Conservation (phyloP, 2,329 filamentous ascomycete genomes). For the Verticillium nonalfalfae region DNA sequence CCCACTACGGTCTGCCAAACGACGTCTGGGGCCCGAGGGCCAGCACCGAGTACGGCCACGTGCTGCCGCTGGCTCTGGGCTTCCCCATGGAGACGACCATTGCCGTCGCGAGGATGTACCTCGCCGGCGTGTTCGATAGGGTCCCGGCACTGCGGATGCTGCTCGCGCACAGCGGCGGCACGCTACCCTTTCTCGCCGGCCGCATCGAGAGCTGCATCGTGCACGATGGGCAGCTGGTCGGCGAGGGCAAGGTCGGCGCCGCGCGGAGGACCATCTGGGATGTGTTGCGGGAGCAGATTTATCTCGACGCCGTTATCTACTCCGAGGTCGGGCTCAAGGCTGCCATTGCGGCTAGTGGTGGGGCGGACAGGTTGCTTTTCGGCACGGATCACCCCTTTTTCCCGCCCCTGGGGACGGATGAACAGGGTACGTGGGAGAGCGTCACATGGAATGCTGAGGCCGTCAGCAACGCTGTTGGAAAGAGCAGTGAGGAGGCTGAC, state of each 20-base stretch:
- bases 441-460: constrained; percentile 48
- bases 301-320: constrained; percentile 83
- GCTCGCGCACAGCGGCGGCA: constrained; percentile 83
- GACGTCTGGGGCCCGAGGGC: constrained; percentile 72
- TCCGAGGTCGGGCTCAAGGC: constrained; percentile 67
- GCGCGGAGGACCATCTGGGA: constrained; percentile 46
- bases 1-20: constrained; percentile 81
- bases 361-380: constrained; percentile 68
- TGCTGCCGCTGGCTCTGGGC: constrained; percentile 76
- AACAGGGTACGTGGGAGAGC: constrained; percentile 63
- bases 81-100: constrained; percentile 94
- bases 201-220: constrained; percentile 81
- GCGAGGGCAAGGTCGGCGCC: constrained; percentile 48
- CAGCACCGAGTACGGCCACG: constrained; percentile 70
- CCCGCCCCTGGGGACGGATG: constrained; percentile 61
- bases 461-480: constrained; percentile 44
- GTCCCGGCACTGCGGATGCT: constrained; percentile 66
- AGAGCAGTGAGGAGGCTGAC: constrained; percentile 36
- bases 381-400: constrained; percentile 83
- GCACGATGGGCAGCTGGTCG: constrained; percentile 72
- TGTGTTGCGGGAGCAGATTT: constrained; percentile 65
- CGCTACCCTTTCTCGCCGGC: constrained; percentile 77
- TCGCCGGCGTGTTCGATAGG: constrained; percentile 79
- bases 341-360: constrained; percentile 59
- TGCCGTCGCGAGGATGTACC: constrained; percentile 77